Evolutionary conservation across 2,329 filamentous ascomycete species (phyloP).

Genomic region (Aspergillus sp.): DNA sequence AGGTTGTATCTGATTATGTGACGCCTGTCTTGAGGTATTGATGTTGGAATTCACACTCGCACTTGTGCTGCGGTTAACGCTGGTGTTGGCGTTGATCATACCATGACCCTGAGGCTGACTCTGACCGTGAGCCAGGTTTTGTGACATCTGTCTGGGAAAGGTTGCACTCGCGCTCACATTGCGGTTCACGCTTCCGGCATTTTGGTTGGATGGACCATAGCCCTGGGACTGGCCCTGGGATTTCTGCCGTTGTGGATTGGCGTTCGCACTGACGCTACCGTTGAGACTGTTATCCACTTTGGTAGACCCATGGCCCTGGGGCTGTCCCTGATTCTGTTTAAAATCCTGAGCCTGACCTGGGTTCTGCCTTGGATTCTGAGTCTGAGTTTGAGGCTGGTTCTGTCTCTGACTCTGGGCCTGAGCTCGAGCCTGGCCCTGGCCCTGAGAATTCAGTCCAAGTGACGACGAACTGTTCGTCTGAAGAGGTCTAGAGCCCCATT

Average conservation of each 20-base stretch:
- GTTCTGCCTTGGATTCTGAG: not conserved
- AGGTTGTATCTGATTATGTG: too few species aligned
- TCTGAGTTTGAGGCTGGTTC: not conserved
- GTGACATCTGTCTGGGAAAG: too few species aligned
- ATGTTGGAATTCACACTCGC: too few species aligned
- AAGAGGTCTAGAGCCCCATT: constrained; percentile 10
- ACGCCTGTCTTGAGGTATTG: not conserved
- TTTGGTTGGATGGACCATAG: too few species aligned
- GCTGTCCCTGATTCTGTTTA: not conserved
- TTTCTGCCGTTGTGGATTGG: not conserved
- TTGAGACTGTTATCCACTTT: not conserved
- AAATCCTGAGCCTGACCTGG: not conserved
- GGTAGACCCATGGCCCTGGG: not conserved
- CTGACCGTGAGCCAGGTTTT: too few species aligned
- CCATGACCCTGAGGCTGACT: too few species aligned
- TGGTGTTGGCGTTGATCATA: too few species aligned
- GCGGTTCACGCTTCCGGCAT: too few species aligned
- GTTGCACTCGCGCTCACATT: too few species aligned
- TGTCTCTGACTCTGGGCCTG: not conserved
- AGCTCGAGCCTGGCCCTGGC: not conserved
- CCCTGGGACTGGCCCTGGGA: too few species aligned
- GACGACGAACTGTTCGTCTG: not conserved
- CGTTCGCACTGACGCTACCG: not conserved
- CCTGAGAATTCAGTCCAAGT: not conserved
- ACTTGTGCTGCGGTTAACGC: too few species aligned